Percentiles rank a stretch among this genome's conserved stretches.
Evolutionary conservation across 441 rosid genomes (phyloP).

Genomic region (Gossypium lobatum): DNA sequence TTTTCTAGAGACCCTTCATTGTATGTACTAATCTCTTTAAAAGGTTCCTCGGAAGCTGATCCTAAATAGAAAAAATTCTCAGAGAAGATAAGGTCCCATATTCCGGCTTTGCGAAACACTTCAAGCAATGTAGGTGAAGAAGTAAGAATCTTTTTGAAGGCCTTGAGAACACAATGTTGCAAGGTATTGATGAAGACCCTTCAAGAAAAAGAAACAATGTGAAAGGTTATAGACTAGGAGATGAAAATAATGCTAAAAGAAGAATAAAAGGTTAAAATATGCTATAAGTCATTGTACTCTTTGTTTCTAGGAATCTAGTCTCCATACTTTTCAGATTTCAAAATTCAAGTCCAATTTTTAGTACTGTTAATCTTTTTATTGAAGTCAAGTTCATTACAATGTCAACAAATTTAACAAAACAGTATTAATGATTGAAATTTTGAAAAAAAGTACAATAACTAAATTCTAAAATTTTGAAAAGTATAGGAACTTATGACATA

Average conservation of each 20-base stretch:
- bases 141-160: conserved; percentile 54
- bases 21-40: conserved; percentile 26
- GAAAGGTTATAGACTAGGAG: neutral
- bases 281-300: no score
- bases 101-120: conserved; percentile 55
- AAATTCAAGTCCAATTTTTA: no score
- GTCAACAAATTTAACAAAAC: no score
- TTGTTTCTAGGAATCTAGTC: no score
- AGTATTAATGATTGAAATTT: no score
- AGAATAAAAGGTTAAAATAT: neutral
- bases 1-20: conserved; percentile 23
- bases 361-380: no score
- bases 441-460: no score
- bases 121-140: conserved; percentile 47
- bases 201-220: conserved; percentile 8
- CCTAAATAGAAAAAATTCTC: conserved; percentile 67
- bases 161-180: conserved; percentile 52
- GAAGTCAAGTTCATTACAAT: no score
- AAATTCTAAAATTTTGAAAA: no score
- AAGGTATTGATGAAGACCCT: conserved; percentile 51
- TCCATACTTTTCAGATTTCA: no score
- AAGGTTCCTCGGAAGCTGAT: conserved; percentile 33
- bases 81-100: conserved; percentile 81
- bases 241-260: conserved; percentile 1
- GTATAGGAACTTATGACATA: no score